Conservation (phyloP, 768 basidiomycete species). For the Kondoa subrosea region DNA sequence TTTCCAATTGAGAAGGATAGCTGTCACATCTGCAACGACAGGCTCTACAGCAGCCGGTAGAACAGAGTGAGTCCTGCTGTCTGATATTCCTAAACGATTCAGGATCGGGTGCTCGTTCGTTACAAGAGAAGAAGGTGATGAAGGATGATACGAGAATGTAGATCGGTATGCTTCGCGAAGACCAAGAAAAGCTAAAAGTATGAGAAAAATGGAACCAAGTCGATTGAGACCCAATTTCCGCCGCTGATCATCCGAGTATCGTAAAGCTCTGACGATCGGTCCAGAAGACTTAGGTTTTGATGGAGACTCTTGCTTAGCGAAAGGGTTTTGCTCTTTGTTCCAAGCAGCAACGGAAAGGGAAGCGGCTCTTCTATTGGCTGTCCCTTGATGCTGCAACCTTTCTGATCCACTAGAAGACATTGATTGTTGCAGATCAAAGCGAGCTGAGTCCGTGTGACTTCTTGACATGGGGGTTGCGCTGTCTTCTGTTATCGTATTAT, state of each 20-base stretch:
- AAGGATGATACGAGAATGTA: not conserved
- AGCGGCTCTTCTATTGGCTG: no score
- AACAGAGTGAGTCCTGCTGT: not conserved
- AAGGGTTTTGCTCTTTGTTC: no score
- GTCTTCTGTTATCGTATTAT: not conserved
- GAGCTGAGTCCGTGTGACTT: not conserved
- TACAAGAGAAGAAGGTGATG: not conserved
- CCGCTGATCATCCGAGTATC: not conserved
- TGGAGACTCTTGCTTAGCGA: not conserved
- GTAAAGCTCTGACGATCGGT: no score
- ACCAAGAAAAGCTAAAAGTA: not conserved
- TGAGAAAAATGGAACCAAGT: not conserved
- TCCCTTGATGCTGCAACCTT: no score
- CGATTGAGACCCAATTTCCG: not conserved
- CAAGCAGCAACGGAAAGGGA: no score
- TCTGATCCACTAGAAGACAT: not conserved
- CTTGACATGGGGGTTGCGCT: no score
- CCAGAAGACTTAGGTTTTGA: no score
- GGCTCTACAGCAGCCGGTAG: not conserved
- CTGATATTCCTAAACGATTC: no score
- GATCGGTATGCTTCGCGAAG: not conserved
- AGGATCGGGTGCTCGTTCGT: no score
- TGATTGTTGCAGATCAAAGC: not conserved
- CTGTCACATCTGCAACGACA: slow-evolving; percentile 18
- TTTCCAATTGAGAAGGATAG: slow-evolving; percentile 48